Evolutionary conservation across 164 flowering plant genomes (phyloP).

Genomic region (Liriodendron chinense): DNA sequence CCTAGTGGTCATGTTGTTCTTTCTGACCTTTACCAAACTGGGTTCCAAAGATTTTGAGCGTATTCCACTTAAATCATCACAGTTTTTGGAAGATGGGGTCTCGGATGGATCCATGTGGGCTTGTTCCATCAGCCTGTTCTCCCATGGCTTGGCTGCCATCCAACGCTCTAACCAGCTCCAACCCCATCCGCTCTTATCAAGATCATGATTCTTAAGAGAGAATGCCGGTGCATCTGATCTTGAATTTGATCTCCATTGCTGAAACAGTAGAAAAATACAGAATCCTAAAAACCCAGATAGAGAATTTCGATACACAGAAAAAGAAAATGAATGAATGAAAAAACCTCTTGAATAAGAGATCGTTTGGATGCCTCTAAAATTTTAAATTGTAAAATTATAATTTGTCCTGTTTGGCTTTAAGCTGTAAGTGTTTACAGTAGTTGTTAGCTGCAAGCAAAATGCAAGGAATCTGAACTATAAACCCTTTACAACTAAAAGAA

Average conservation of each 20-base stretch:
- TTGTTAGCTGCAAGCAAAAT: not conserved
- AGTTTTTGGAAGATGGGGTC: constrained; percentile 45
- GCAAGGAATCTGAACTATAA: not conserved
- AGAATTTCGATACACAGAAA: not conserved
- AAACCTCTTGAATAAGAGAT: too few species aligned
- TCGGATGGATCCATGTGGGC: constrained; percentile 30
- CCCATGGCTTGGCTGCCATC: constrained; percentile 99
- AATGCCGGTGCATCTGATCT: constrained; percentile 26
- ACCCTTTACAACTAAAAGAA: too few species aligned
- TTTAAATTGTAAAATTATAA: too few species aligned
- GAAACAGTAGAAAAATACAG: constrained; percentile 17
- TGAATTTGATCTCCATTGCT: constrained; percentile 64
- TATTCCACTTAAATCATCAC: constrained; percentile 18
- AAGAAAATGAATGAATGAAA: too few species aligned
- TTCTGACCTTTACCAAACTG: constrained; percentile 51
- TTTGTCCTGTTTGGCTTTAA: too few species aligned
- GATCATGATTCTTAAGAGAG: constrained; percentile 38
- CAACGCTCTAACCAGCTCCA: constrained; percentile 99
- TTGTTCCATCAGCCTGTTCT: constrained; percentile 79
- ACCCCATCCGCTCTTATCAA: constrained; percentile 74
- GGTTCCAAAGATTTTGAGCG: constrained; percentile 45
- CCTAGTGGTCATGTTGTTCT: constrained; percentile 71
- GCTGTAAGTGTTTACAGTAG: too few species aligned
- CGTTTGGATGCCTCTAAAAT: too few species aligned
- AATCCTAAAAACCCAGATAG: not conserved